Base-by-base conservation (phyloP, 805 yeast species). In the Pichia nakasei region DNA sequence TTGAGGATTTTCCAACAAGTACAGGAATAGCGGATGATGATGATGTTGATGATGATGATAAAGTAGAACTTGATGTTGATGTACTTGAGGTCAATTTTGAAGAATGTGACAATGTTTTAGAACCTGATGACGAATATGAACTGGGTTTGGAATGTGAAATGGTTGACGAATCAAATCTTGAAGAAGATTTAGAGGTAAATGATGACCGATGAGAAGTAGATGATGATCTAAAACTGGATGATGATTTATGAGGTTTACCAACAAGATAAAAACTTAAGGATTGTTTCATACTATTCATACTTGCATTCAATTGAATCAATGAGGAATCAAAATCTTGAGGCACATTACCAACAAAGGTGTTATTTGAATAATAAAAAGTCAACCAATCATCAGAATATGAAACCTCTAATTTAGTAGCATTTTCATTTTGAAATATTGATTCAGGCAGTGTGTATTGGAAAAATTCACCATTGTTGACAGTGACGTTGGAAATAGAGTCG, bases 301-400 rank as follows among this genome's bases (percentile, higher is more conserved):
- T 46, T 0, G 63, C 65, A 19, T 79, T 73, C 26, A 82, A 59
- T 2, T 63, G 63, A 22, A 80, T 65, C 0, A 53, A 40, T 15
- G 71, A 46, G 3, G 51, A 44, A 15, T 70, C 68, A 35, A 80
- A 75, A 50, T 69, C 63, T 5, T 57, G 52, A 3, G 87, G 85
- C 19, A 81, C 83, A 17, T 63, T 57, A 24, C 98, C 98, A 34
- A 63, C 60, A 44, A 91, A 70, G 0, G 94, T 81, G 58, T 73
- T 66, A 56, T 83, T 85, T 11, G 71, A 50, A 37, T 64, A 52
- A 59, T 79, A 74, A 58, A 74, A 88, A 1, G 66, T 52, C 39
- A 91, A 67, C 97, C 97, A 91, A 40, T 61, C 58, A 20, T 70
- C 65, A 45, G 63, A 62, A 51, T 65, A 71, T 4, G 63, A 55